Evolutionary conservation across 1,284 basidiomycete species (phyloP), one percentile per base, ranked within the genome.

Genomic region (Clitocybe nebularis): DNA sequence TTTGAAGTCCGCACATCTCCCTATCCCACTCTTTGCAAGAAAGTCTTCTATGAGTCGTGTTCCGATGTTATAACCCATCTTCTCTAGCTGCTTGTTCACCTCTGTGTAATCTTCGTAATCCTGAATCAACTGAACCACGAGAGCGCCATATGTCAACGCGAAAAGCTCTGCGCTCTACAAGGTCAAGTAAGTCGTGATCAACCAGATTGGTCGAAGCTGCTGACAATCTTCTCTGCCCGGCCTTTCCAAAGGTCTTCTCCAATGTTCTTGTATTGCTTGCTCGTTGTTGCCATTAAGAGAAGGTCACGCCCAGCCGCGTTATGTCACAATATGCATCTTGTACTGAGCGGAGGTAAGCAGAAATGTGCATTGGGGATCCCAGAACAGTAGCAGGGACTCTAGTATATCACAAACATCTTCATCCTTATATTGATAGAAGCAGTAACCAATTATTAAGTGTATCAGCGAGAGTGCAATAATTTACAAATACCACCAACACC

Each of bases 31-130:
- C 52, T 92, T 82, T 4, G 96, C 95, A 36, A 99, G 75, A 55
- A 99, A 97, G 63, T 99, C 96, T 62, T 99, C 96, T 50, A 99
- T 95, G 42, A 99, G 71, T 30, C 96, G 75, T 20, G 87, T 95
- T 23, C 96, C 96, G 51, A 99, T 99, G 64, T 95, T 97, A 67
- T 97, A 97, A 3, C 96, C 96, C 95, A 97, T 98, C 60, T 82
- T 82, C 52, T 89, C 86, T 2, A 89, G 77, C 57, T 89, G 85
- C 56, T 84, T 86, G 63, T 89, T 89, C 49, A 89, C 86, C 63
- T 95, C 91, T 10, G 74, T 74, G 56, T 97, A 99, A 70, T 99
- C 94, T 61, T 99, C 95, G 59, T 98, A 99, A 66, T 99, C 96
- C 63, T 98, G 95, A 55, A 99, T 93, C 48, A 99, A 80, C 69